Conservation (phyloP, 805 yeast species). For the Wickerhamomyces silvicola region DNA sequence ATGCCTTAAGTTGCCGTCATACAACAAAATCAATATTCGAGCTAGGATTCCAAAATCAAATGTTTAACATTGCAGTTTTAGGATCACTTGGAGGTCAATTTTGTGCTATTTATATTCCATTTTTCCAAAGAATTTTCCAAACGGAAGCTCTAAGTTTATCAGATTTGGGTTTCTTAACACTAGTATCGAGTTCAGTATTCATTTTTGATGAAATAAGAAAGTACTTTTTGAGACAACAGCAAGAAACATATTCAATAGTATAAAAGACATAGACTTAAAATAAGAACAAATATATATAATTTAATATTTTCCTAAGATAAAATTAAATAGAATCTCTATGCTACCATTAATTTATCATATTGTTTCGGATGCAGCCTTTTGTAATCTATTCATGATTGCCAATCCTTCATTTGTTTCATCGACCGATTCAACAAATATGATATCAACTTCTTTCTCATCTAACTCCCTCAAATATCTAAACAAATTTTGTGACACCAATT, state of each 20-base stretch:
- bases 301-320: conserved; percentile 6
- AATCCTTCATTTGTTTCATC: conserved; percentile 73
- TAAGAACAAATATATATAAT: neutral
- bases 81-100: conserved; percentile 86
- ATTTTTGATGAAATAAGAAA: conserved; percentile 81
- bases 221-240: conserved; percentile 23
- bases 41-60: conserved; percentile 71
- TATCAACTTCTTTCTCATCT: conserved; percentile 61
- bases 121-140: conserved; percentile 87
- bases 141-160: conserved; percentile 78
- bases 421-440: conserved; percentile 81
- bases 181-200: conserved; percentile 74
- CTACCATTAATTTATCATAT: conserved; percentile 15
- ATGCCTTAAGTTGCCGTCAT: conserved; percentile 91
- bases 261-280: neutral
- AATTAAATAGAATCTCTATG: too few species aligned
- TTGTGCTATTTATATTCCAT: conserved; percentile 89
- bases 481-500: conserved; percentile 66
- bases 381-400: conserved; percentile 89
- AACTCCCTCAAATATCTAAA: conserved; percentile 70
- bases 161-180: conserved; percentile 60
- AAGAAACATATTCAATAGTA: conserved; percentile 19
- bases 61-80: conserved; percentile 91
- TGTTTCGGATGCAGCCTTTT: conserved; percentile 69
- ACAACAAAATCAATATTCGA: conserved; percentile 76